A percentile compares a stretch with the other conserved stretches of the same genome.
Conservation (phyloP, 2,329 filamentous ascomycete species). For the Fusarium illudens region DNA sequence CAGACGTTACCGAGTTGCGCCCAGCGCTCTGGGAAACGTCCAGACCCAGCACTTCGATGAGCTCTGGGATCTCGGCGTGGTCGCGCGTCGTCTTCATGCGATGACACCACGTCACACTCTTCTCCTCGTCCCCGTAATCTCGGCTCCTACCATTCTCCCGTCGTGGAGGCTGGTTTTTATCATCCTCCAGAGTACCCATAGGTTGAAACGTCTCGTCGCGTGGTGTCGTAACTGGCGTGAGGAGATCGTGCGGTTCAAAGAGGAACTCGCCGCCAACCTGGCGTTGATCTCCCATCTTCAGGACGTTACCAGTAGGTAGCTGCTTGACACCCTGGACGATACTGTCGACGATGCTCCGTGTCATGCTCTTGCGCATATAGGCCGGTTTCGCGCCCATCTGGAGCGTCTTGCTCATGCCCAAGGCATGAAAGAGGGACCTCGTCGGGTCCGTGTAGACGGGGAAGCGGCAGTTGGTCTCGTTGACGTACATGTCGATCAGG, state of each 20-base stretch:
- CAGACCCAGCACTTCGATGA: conserved; percentile 70
- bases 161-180: not conserved
- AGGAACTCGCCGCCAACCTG: conserved; percentile 82
- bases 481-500: conserved; percentile 72
- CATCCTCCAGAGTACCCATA: conserved; percentile 32
- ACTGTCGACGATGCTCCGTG: conserved; percentile 59
- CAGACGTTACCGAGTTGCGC: conserved; percentile 47
- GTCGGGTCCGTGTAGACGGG: conserved; percentile 82
- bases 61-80: conserved; percentile 74
- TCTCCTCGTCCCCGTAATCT: conserved; percentile 54
- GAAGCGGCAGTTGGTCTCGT: conserved; percentile 71
- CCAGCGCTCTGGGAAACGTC: conserved; percentile 44
- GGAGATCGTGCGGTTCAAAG: conserved; percentile 66
- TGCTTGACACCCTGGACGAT: conserved; percentile 69
- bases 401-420: conserved; percentile 74
- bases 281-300: conserved; percentile 70
- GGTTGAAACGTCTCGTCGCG: conserved; percentile 45
- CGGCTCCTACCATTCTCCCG: not conserved
- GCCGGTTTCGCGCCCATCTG: conserved; percentile 66
- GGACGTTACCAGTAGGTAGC: conserved; percentile 63
- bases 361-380: conserved; percentile 68
- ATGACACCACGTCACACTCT: conserved; percentile 80
- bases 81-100: conserved; percentile 82
- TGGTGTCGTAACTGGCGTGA: conserved; percentile 57
- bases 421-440: conserved; percentile 68